Base-by-base conservation (phyloP, 306 rosid species). In the Sophora flavescens region DNA sequence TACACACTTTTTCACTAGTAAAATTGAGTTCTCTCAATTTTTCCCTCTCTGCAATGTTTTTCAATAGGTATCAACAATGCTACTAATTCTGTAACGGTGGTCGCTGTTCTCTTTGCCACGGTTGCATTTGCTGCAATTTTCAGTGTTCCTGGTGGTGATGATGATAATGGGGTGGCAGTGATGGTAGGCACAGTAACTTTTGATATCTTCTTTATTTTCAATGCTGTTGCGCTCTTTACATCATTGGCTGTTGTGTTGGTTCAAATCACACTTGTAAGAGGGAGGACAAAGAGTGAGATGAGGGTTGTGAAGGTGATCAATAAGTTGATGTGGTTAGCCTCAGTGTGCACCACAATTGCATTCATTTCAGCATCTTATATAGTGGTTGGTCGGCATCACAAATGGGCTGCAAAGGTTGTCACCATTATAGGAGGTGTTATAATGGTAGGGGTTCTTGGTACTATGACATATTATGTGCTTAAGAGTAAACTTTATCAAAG, bases 91-190 rank as follows among this genome's bases (percentile, higher is more conserved):
- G 93, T 91, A 58, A 89, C 93, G 0, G n/a, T 91, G 51, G 94
- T 87, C 3, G 97, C 94, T 0, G 88, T 87, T 14, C 94, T 91
- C 75, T 88, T 88, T 68, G 92, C 93, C 13, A 85, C 97, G 3
- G 91, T 91, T 63, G 92, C 97, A 2, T 88, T 91, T 15, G 86
- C 97, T 0, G 92, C 97, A 8, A 66, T 89, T 57, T 91, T 91
- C 64, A 86, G 88, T 0, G 84, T 89, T 48, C 94, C 97, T 0
- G 94, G 94, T 0, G 97, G 94, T 5, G 91, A 89, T 45, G 1
- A 63, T 10, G 82, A 78, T 16, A 41, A 1, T 22, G 92, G 94
- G 53, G 4, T 1, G 74, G 90, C 92, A 8, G 84, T 86, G 68
- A 57, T 75, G 80, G 86, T 30, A 11, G 12, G 56, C 53, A 66